Conservation (phyloP, 2,329 filamentous ascomycete genomes). For the Colletotrichum sidae region DNA sequence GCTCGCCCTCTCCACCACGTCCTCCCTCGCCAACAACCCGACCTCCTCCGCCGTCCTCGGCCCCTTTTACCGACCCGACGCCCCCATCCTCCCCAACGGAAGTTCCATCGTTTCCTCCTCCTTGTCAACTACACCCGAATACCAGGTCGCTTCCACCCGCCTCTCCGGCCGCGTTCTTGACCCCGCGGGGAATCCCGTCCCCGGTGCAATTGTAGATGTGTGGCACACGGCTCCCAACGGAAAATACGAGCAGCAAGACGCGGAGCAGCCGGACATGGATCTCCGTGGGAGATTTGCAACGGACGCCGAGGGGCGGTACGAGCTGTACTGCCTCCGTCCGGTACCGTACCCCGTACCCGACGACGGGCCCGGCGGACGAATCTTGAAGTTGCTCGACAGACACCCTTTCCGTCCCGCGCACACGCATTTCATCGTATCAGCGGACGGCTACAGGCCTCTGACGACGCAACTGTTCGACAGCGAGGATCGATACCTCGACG, state of each 20-base stretch:
- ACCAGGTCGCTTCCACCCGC: constrained; percentile 60
- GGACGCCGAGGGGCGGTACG: constrained; percentile 72
- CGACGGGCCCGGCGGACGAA: constrained; percentile 45
- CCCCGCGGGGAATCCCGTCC: constrained; percentile 65
- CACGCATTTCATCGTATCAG: constrained; percentile 52
- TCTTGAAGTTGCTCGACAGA: constrained; percentile 46
- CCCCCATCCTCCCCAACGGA: constrained; percentile 68
- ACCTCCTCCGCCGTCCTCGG: constrained; percentile 76
- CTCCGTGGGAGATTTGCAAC: constrained; percentile 79
- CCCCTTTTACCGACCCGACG: constrained; percentile 76
- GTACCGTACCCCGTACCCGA: constrained; percentile 62
- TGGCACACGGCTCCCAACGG: constrained; percentile 74
- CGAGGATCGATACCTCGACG: constrained; percentile 62
- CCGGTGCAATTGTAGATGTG: constrained; percentile 68
- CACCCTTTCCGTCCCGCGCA: constrained; percentile 49
- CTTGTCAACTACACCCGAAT: constrained; percentile 43
- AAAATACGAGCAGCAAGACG: constrained; percentile 79
- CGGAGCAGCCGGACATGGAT: constrained; percentile 77
- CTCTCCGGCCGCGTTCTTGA: constrained; percentile 69
- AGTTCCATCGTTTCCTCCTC: constrained; percentile 62
- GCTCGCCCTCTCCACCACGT: constrained; percentile 55
- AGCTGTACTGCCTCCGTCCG: constrained; percentile 70
- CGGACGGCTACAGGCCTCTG: constrained; percentile 68
- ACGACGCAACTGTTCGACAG: constrained; percentile 75
- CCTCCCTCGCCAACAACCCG: constrained; percentile 50